Percentiles rank a stretch among this genome's conserved stretches.
These are phyloP conservation scores for Neocallimastix lanati DNA, from an alignment of 192 early-diverging fungal genomes.

Conservation along the genomic window DNA sequence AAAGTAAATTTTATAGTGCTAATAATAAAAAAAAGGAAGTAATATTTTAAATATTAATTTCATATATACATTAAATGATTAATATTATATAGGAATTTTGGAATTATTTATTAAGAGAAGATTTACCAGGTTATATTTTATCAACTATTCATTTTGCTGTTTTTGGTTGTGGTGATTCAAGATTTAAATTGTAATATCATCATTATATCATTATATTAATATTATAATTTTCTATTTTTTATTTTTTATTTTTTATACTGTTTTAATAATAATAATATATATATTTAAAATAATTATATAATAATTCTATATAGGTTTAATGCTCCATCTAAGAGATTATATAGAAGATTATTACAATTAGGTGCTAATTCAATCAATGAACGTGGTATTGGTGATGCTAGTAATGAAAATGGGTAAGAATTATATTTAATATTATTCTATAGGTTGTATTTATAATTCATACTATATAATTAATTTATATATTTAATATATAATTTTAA, in stretches of 20 bases:
- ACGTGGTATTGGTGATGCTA: slow-evolving; percentile 84
- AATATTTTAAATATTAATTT: too few relatives aligned
- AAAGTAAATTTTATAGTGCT: slow-evolving; percentile 15
- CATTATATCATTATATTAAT: not conserved
- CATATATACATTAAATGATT: not conserved
- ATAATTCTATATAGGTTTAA: slow-evolving; percentile 47
- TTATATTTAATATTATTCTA: too few relatives aligned
- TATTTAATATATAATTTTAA: not conserved
- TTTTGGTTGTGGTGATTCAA: slow-evolving; percentile 90
- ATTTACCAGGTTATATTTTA: slow-evolving; percentile 45
- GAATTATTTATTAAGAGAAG: slow-evolving; percentile 73
- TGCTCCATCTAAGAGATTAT: slow-evolving; percentile 79
- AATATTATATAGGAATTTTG: slow-evolving; percentile 43
- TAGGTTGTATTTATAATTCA: too few relatives aligned
- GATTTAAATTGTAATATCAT: slow-evolving; percentile 43
- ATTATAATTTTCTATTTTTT: not conserved
- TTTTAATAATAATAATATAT: not conserved
- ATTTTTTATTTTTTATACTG: not conserved
- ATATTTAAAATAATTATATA: not conserved
- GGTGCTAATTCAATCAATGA: slow-evolving; percentile 51
- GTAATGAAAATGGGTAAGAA: slow-evolving; percentile 84
- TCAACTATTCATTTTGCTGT: slow-evolving; percentile 55
- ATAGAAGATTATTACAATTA: slow-evolving; percentile 64
- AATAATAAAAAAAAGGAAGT: too few relatives aligned
- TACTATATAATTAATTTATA: not conserved